A percentile compares a stretch with the other conserved stretches of the same genome.
These are phyloP conservation scores for Pogostemon cablin DNA, from an alignment of 257 asterid species.

Conservation along the genomic window DNA sequence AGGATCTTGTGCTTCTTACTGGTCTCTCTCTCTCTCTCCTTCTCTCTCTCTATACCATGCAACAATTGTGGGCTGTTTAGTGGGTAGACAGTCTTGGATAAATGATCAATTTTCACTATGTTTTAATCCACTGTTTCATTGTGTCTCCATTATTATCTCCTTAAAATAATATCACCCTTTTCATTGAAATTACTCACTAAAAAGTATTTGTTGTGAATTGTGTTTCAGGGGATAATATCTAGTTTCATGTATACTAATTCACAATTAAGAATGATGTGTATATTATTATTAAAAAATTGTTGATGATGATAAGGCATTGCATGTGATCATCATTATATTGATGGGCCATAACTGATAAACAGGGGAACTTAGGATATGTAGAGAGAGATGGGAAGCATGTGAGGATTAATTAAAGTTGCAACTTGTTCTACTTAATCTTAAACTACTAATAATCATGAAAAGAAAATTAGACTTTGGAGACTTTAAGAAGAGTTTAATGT, in stretches of 20 bases:
- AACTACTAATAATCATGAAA: too few relatives aligned
- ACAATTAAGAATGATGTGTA: too few relatives aligned
- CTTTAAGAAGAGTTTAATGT: too few relatives aligned
- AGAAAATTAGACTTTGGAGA: too few relatives aligned
- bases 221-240: too few relatives aligned
- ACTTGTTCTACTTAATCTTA: too few relatives aligned
- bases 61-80: constrained; percentile 29
- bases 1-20: constrained; percentile 73
- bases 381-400: not conserved
- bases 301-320: constrained; percentile 23
- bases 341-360: constrained; percentile 16
- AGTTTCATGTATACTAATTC: too few relatives aligned
- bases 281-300: not conserved
- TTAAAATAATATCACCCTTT: not conserved
- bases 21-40: constrained; percentile 42
- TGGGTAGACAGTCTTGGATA: constrained; percentile 30
- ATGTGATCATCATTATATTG: constrained; percentile 24
- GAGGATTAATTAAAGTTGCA: too few relatives aligned
- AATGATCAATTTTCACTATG: constrained; percentile 5
- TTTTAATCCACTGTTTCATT: not conserved
- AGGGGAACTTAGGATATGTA: not conserved
- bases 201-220: too few relatives aligned
- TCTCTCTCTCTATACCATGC: constrained; percentile 29
- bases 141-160: too few relatives aligned
- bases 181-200: too few relatives aligned